phyloP scores from a whole-genome alignment of 495 filamentous ascomycete genomes.

The Oleoguttula mirabilis region DNA sequence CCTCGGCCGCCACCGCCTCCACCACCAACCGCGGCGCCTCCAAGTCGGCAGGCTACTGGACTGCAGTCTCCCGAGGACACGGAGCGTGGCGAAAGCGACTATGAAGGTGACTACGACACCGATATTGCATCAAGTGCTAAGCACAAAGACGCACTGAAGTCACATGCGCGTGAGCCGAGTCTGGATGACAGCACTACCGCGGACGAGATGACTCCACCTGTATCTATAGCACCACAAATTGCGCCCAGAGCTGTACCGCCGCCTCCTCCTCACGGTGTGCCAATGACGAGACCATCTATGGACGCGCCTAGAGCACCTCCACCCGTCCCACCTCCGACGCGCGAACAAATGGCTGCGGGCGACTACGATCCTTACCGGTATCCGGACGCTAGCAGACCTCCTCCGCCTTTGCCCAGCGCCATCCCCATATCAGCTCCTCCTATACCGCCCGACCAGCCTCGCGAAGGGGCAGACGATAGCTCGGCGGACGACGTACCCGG shows the following conservation, averaged over 20 bases:
- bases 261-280: constrained; percentile 23
- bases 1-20: constrained; percentile 73
- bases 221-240: constrained; percentile 1
- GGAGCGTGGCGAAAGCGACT: constrained; percentile 76
- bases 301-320: constrained; percentile 30
- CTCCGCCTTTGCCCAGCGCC: constrained; percentile 17
- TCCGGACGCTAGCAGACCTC: constrained; percentile 8
- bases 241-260: constrained; percentile 28
- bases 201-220: constrained; percentile 37
- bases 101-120: constrained; percentile 96
- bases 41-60: constrained; percentile 39
- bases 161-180: constrained; percentile 67
- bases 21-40: constrained; percentile 43
- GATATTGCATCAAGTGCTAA: constrained; percentile 84
- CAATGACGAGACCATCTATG: constrained; percentile 25
- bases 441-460: constrained; percentile 14
- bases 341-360: constrained; percentile 16
- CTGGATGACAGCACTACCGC: constrained; percentile 45
- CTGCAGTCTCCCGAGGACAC: constrained; percentile 31
- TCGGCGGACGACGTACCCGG: constrained; percentile 26
- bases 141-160: constrained; percentile 81
- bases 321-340: constrained; percentile 23
- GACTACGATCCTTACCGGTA: constrained; percentile 35
- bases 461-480: constrained; percentile 14
- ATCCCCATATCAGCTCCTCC: constrained; percentile 16